phyloP scores from a whole-genome alignment of 129 eudicot genomes.

The Saussurea involucrata region DNA sequence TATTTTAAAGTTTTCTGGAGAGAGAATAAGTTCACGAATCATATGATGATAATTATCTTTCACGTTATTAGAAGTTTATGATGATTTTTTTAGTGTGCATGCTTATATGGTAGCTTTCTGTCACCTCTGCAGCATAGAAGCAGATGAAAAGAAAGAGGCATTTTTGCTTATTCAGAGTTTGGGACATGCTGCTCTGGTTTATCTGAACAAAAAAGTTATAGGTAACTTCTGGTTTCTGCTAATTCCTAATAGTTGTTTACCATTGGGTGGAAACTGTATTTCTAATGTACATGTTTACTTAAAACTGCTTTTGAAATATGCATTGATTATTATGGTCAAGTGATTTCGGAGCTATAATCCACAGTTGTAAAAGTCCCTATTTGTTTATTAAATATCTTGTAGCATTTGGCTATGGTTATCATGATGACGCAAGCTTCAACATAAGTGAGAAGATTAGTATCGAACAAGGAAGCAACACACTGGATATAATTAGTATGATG shows the following conservation, averaged over 20 bases:
- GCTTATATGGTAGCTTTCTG: neutral
- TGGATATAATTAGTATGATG: slow-evolving; percentile 76
- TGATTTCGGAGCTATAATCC: no score
- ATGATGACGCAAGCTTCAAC: slow-evolving; percentile 67
- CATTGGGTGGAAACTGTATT: neutral
- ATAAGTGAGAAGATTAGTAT: slow-evolving; percentile 51
- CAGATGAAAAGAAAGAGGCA: slow-evolving; percentile 46
- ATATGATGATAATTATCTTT: neutral
- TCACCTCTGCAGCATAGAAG: slow-evolving; percentile 45
- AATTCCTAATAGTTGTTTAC: neutral
- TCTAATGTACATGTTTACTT: neutral
- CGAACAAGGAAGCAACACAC: slow-evolving; percentile 54
- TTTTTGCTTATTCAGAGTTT: slow-evolving; percentile 55
- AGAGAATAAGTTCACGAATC: neutral
- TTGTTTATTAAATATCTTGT: slow-evolving; percentile 3
- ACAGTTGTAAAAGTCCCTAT: no score
- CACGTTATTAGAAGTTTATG: neutral
- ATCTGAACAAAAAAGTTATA: slow-evolving; percentile 55
- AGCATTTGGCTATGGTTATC: slow-evolving; percentile 82
- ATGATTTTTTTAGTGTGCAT: neutral
- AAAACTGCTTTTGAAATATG: neutral
- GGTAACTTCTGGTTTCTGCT: slow-evolving; percentile 34
- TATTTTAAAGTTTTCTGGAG: neutral
- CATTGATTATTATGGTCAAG: neutral
- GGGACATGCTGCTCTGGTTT: slow-evolving; percentile 86